Base-by-base conservation (phyloP, 1,284 basidiomycete species). In the Pseudomicrostroma phylloplanum region DNA sequence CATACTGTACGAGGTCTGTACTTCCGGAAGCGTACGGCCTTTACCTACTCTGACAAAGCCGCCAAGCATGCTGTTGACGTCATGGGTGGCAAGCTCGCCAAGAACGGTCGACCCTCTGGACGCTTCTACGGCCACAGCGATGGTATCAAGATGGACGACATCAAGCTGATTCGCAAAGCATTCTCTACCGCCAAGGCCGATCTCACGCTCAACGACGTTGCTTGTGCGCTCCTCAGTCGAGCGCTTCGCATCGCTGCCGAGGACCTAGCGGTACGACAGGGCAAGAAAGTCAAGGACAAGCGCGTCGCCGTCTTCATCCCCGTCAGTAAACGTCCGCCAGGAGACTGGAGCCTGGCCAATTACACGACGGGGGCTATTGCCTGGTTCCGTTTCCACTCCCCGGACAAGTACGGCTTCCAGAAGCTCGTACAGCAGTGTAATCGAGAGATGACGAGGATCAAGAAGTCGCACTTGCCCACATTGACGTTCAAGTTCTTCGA, bases 231-330 rank as follows among this genome's bases (percentile, higher is more conserved):
- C 26, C 65, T 78, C 2, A 65, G 69, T 8, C 68, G 72, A n/a
- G 76, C 74, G 1, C 69, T 78, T 49, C 66, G 70, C 25, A 69
- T 74, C 58, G 73, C 73, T n/a, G 70, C 76, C 2, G 70, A 73
- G 57, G 63, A 67, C 6, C 65, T 70, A 9, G 61, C 64, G 7
- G 59, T 55, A 53, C 19, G 26, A 19, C 51, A 17, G 19, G 51
- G 51, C 25, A 15, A 17, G 17, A 60, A 62, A 15, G 67, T 73
- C 61, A 68, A 65, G 55, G 77, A 77, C 61, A 71, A 73, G 58
- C 72, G 77, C n/a, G 68, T 75, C 8, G 76, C 77, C 53, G 67
- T 78, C 59, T 77, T 78, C 65, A 67, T 78, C 9, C 77, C 77
- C 40, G 75, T 78, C 61, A 71, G 68, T 21, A 61, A 72, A 30